Evolutionary conservation across 192 early-diverging fungal species (phyloP).

Genomic region (Pilobolus umbonatus): DNA sequence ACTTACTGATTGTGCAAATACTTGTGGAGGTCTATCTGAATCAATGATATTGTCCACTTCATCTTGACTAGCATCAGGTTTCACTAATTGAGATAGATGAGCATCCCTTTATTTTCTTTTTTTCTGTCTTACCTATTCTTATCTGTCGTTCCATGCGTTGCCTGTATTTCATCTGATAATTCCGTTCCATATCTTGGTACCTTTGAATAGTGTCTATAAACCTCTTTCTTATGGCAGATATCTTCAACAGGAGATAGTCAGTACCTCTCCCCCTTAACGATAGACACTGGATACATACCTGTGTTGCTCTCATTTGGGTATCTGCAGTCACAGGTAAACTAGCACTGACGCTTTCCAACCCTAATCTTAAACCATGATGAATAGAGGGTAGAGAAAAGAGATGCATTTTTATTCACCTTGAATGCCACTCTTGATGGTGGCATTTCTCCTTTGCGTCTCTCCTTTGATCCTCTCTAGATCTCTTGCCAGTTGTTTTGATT

Average conservation of each 20-base stretch:
- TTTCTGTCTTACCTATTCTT: slow-evolving; percentile 56
- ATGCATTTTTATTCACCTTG: slow-evolving; percentile 27
- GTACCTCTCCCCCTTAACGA: not conserved
- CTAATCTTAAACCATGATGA: not conserved
- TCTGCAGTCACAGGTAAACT: slow-evolving; percentile 11
- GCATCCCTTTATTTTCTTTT: not conserved
- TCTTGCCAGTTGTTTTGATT: not conserved
- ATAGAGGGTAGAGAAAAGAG: not conserved
- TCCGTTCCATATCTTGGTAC: slow-evolving; percentile 70
- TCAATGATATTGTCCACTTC: slow-evolving; percentile 71
- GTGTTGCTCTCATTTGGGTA: slow-evolving; percentile 15
- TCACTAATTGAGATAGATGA: slow-evolving; percentile 45
- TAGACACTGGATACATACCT: slow-evolving; percentile 1
- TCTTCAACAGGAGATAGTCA: not conserved
- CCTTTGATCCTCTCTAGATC: slow-evolving; percentile 22
- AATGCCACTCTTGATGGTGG: slow-evolving; percentile 43
- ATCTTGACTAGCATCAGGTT: slow-evolving; percentile 68
- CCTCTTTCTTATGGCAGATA: slow-evolving; percentile 43
- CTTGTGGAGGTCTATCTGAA: slow-evolving; percentile 57
- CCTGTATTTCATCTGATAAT: slow-evolving; percentile 75
- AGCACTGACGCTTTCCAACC: slow-evolving; percentile 9
- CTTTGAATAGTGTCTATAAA: slow-evolving; percentile 61
- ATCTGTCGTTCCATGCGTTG: slow-evolving; percentile 76
- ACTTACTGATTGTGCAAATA: slow-evolving; percentile 78
- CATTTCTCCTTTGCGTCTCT: slow-evolving; percentile 24